Evolutionary conservation across 2,329 filamentous ascomycete genomes (phyloP).

Genomic region (Epichloe elymi): DNA sequence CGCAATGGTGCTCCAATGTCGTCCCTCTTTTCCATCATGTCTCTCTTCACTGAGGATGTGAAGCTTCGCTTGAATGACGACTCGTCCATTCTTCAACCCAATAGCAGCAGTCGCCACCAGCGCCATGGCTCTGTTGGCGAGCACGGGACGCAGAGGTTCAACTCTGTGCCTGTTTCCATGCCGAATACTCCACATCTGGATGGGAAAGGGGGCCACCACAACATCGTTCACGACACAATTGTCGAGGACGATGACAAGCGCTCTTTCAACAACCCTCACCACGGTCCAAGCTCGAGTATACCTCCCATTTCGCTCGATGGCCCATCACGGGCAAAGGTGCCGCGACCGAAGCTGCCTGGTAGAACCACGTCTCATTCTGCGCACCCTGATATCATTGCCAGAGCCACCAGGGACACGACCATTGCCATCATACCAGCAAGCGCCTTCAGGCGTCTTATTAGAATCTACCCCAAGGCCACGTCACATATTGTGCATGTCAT

Average conservation of each 20-base stretch:
- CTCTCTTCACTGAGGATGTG: slow-evolving; percentile 91
- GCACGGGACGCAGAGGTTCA: slow-evolving; percentile 1
- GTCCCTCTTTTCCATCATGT: slow-evolving; percentile 92
- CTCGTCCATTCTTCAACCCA: slow-evolving; percentile 14
- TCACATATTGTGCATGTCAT: slow-evolving; percentile 98
- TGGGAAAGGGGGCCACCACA: slow-evolving; percentile 9
- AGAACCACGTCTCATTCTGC: slow-evolving; percentile 55
- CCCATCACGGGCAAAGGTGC: slow-evolving; percentile 15
- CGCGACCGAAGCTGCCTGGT: slow-evolving; percentile 28
- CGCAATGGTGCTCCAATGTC: slow-evolving; percentile 98
- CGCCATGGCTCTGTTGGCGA: slow-evolving; percentile 16
- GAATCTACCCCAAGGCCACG: slow-evolving; percentile 90
- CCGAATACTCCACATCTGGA: slow-evolving; percentile 28
- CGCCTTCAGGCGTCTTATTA: slow-evolving; percentile 82
- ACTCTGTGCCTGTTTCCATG: slow-evolving; percentile 15
- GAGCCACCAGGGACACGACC: slow-evolving; percentile 90
- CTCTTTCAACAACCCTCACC: slow-evolving; percentile 4
- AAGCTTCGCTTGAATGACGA: slow-evolving; percentile 63
- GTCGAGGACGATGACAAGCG: slow-evolving; percentile 8
- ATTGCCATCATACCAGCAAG: slow-evolving; percentile 97
- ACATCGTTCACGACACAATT: slow-evolving; percentile 4
- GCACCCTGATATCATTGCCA: slow-evolving; percentile 93
- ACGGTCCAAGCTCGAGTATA: slow-evolving; percentile 34
- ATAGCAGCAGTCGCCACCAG: slow-evolving; percentile 14
- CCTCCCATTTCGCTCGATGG: slow-evolving; percentile 63